Conservation (phyloP, 306 rosid species). For the cucumber (Cucumis sativus) region DNA sequence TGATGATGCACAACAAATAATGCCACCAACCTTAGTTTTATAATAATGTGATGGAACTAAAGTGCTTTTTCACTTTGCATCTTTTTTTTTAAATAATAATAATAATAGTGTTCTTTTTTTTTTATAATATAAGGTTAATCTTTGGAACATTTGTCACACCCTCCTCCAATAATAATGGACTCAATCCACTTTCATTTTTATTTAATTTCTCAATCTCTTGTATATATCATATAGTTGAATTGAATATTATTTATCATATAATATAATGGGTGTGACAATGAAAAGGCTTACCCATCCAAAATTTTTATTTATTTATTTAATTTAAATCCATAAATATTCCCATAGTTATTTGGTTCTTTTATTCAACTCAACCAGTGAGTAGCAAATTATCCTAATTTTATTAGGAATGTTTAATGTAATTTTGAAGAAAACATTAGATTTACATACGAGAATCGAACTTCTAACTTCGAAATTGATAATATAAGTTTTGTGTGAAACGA, state of each 20-base stretch:
- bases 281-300: not conserved
- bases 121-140: not conserved
- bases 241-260: not conserved
- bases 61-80: slow-evolving; percentile 1
- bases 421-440: not conserved
- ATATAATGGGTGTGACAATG: slow-evolving; percentile 1
- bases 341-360: not conserved
- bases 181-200: not conserved
- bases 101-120: not conserved
- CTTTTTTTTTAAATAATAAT: not conserved
- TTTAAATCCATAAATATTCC: not conserved
- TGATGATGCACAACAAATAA: slow-evolving; percentile 1
- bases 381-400: not conserved
- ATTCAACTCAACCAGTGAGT: not conserved
- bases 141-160: not conserved
- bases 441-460: too few species aligned
- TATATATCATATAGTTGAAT: not conserved
- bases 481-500: too few species aligned
- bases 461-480: too few species aligned
- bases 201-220: not conserved
- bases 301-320: not conserved
- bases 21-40: slow-evolving; percentile 2
- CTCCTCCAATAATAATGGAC: slow-evolving; percentile 1
- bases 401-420: not conserved
- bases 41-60: not conserved